Evolutionary conservation across 2,329 filamentous ascomycete species (phyloP).

Genomic region (Alternaria sp.): DNA sequence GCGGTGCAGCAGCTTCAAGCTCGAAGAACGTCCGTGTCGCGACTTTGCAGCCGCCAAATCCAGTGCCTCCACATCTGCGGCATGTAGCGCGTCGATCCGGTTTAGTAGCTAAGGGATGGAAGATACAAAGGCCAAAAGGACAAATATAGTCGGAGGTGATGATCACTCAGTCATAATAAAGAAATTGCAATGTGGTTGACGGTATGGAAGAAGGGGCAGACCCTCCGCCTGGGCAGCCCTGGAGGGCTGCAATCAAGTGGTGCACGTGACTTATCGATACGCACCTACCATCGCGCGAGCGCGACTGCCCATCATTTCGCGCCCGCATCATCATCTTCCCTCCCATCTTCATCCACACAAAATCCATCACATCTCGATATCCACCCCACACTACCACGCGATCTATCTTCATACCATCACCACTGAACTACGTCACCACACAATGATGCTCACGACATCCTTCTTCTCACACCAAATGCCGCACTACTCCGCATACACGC

Average conservation of each 20-base stretch:
- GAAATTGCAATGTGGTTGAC: not conserved
- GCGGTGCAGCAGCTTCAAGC: not conserved
- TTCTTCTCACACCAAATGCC: slow-evolving; percentile 33
- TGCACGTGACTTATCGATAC: slow-evolving; percentile 16
- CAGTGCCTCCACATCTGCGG: not conserved
- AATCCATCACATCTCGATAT: not conserved
- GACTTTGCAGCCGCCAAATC: not conserved
- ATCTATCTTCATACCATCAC: not conserved
- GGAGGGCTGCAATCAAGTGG: too few relatives aligned
- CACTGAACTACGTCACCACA: not conserved
- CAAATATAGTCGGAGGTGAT: not conserved
- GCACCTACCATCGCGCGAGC: slow-evolving; percentile 14
- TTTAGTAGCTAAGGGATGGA: not conserved
- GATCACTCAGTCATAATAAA: not conserved
- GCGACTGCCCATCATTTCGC: slow-evolving; percentile 10
- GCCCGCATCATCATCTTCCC: slow-evolving; percentile 12
- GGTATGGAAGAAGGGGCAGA: not conserved
- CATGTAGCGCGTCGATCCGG: not conserved
- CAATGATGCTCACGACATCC: slow-evolving; percentile 38
- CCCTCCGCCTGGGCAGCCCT: too few relatives aligned
- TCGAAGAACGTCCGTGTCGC: not conserved
- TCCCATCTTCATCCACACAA: slow-evolving; percentile 6
- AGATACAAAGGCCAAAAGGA: not conserved
- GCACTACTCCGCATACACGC: slow-evolving; percentile 36
- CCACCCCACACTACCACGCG: not conserved